Conservation (phyloP, 169 alveolate species). For the Eimeria brunetti region DNA sequence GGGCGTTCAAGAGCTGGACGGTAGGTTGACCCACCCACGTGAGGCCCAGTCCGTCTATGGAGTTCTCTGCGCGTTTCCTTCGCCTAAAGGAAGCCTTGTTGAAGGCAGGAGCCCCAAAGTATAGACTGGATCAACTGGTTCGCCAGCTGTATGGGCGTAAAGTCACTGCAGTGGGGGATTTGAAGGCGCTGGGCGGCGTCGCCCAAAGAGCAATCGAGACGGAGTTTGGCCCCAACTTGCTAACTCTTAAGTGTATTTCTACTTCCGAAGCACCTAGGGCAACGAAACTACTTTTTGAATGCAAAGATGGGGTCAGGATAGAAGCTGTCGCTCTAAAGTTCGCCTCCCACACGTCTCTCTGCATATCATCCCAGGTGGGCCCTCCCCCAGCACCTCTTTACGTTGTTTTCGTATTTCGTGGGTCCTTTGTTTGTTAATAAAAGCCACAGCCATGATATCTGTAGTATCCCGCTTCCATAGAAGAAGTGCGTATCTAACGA, state of each 20-base stretch:
- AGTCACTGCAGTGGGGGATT: constrained; percentile 22
- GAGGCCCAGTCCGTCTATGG: constrained; percentile 1
- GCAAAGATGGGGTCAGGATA: constrained; percentile 88
- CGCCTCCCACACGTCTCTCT: constrained; percentile 89
- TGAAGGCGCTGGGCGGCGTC: constrained; percentile 22
- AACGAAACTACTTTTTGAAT: constrained; percentile 87
- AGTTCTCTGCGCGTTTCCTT: constrained; percentile 62
- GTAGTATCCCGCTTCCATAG: neutral
- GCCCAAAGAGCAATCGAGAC: constrained; percentile 51
- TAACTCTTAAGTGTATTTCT: constrained; percentile 21
- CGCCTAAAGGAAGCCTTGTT: constrained; percentile 38
- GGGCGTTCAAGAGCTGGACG: neutral
- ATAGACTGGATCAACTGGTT: constrained; percentile 28
- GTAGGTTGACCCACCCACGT: neutral
- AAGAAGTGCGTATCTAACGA: neutral
- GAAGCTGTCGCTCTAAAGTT: constrained; percentile 90
- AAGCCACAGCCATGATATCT: neutral
- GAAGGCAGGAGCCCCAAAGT: constrained; percentile 43
- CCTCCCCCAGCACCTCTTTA: neutral
- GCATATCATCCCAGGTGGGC: constrained; percentile 91
- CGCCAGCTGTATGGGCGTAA: constrained; percentile 39
- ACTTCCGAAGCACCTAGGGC: constrained; percentile 80
- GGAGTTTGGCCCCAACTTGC: constrained; percentile 45
- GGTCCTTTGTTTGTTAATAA: neutral
- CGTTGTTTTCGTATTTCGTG: neutral